Conservation (phyloP, 2,329 filamentous ascomycete species). For the Sporothrix luriei region DNA sequence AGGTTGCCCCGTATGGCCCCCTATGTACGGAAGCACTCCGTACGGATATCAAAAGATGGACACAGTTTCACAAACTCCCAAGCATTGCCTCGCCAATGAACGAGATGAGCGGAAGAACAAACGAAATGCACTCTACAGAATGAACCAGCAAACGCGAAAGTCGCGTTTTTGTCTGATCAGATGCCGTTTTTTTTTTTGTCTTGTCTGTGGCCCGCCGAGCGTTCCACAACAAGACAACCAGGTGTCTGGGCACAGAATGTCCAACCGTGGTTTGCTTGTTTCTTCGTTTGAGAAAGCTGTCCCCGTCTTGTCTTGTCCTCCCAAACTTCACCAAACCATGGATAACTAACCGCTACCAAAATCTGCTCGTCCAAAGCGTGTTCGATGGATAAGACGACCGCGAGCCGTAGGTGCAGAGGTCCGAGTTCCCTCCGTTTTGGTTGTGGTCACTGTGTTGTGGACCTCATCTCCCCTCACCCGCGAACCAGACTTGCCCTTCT, state of each 20-base stretch:
- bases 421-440: neutral
- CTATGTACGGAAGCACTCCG: neutral
- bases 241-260: neutral
- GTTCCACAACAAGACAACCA: neutral
- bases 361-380: neutral
- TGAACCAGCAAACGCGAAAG: neutral
- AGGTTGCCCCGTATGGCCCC: neutral
- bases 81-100: neutral
- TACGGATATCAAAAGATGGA: neutral
- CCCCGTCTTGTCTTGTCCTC: neutral
- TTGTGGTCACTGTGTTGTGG: too few species aligned
- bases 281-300: slow-evolving; percentile 4
- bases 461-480: neutral
- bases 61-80: neutral
- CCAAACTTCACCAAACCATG: slow-evolving; percentile 16
- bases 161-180: slow-evolving; percentile 12
- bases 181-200: neutral
- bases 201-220: neutral
- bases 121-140: neutral
- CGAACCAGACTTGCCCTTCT: slow-evolving; percentile 10
- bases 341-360: neutral
- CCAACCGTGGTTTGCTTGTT: neutral
- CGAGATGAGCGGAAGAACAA: neutral
- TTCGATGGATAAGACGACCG: neutral
- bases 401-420: neutral